Evolutionary conservation across 441 rosid species (phyloP), one percentile per base, ranked within the genome.

Genomic region (Isatis lusitanica): DNA sequence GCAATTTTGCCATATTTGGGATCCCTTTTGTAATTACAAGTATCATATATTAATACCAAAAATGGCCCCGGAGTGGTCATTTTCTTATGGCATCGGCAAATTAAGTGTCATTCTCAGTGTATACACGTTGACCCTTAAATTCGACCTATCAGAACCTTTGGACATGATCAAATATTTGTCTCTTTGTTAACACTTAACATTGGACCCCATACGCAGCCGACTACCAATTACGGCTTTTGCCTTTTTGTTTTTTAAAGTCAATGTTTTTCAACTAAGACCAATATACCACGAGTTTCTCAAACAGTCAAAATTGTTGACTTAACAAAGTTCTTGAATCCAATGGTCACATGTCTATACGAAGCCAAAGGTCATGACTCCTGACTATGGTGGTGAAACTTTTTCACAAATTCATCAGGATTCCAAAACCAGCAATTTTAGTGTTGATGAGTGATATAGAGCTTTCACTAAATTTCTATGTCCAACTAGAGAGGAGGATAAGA

Each of bases 161-260:
- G 70, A 40, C 55, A 76, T 57, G 79, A 70, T 63, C 66, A 56
- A 35, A 48, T 63, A 39, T 16, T 62, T 70, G 79, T 76, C 76
- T 18, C 66, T 48, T 70, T 63, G 71, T 70, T 43, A 56, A 38
- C 18, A 12, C 35, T 39, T 40, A 62, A 10, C 66, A 48, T 57
- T 76, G 79, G 79, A 70, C 79, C 79, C 75, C 71, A 55, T 11
- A 64, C 53, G 30, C 63, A 47, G 79, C 71, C 79, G 71, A 70
- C 75, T 47, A 44, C 74, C 53, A 31, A 33, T 68, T 36, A 55
- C 59, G 44, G 67, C 68, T 76, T 57, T 64, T 64, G 72, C 72
- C 68, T 70, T 76, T 76, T 76, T n/a, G 62, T 62, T 64, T 64
- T 26, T 69, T 48, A 76, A 46, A 33, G 40, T 46, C 66, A 2